Evolutionary conservation across 352 stramenopile genomes (phyloP), one percentile per base, ranked within the genome.

Genomic region (Phytophthora foliorum): DNA sequence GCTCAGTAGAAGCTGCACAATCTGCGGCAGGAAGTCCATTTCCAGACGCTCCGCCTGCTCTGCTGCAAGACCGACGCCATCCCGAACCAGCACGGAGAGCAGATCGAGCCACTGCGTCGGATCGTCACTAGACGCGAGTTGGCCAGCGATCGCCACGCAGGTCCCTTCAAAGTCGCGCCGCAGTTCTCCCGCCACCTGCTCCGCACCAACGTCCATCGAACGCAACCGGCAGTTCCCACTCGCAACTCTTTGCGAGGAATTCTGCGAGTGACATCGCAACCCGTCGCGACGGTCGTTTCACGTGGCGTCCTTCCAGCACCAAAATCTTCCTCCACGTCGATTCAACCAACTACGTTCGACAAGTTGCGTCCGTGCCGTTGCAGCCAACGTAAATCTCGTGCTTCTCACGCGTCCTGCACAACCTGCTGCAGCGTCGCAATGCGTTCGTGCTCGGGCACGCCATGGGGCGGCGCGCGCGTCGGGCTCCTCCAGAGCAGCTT

Each of bases 141-240:
- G 74, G 22, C 74, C 77, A 8, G 70, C 67, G 13, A 94, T 71
- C 10, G 75, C 25, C 46, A 72, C 50, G 42, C 80, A 83, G 4
- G 81, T 74, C 9, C 57, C 70, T 31, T 93, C 84, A 60, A 92
- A 89, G 63, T 94, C 78, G 4, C 48, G 55, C 21, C 68, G 56
- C 19, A 94, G 57, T 14, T 81, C 81, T 13, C 64, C 38, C n/a
- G 51, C 72, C 2, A 69, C 54, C 11, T 57, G 41, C 4, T 39
- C 51, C 11, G 17, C 44, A 4, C 22, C 46, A 6, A 59, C 44
- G 6, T 25, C 32, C 19, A 49, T 19, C 38, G 3, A 3, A 17
- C 19, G 13, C 4, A 44, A 4, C 27, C 27, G n/a, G n/a, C n/a
- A 31, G 27, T 31, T 31, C 27, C 6, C 5, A 31, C 27, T 31